Evolutionary conservation across 2,329 filamentous ascomycete species (phyloP).

Genomic region (Neophaeococcomyces aloes): DNA sequence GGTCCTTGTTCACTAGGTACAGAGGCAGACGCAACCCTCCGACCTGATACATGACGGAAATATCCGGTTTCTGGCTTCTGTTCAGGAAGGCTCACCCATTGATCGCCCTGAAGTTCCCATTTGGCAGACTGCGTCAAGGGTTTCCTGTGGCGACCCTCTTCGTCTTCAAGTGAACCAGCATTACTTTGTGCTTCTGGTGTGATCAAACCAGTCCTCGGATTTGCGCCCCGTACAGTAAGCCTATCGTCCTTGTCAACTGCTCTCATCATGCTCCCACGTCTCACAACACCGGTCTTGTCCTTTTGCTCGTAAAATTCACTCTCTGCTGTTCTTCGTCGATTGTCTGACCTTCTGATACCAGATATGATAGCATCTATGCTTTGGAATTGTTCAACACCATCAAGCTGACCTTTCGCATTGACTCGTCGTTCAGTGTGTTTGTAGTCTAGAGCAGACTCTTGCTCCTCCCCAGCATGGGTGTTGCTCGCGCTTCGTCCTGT

Average conservation of each 20-base stretch:
- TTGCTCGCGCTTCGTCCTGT: too few species aligned
- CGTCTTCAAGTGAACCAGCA: constrained; percentile 17
- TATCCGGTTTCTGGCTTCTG: background rate
- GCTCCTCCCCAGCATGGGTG: too few species aligned
- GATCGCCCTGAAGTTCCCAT: constrained; percentile 28
- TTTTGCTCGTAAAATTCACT: constrained; percentile 7
- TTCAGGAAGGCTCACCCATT: constrained; percentile 26
- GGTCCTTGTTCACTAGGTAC: background rate
- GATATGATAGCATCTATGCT: constrained; percentile 1
- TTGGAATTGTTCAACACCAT: background rate
- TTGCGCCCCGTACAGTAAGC: constrained; percentile 26
- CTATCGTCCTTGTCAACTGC: constrained; percentile 26
- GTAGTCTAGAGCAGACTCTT: background rate
- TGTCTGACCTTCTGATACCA: background rate
- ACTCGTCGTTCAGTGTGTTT: background rate
- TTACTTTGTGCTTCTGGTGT: constrained; percentile 26
- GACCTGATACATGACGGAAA: background rate
- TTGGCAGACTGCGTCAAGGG: constrained; percentile 17
- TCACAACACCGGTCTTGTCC: constrained; percentile 4
- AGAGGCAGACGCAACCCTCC: background rate
- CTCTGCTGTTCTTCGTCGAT: constrained; percentile 4
- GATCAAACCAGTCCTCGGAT: constrained; percentile 29
- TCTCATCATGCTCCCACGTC: constrained; percentile 6
- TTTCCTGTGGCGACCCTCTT: constrained; percentile 13
- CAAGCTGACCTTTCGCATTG: background rate